Percentiles rank a stretch among this genome's conserved stretches.
Evolutionary conservation across 192 early-diverging fungal species (phyloP).

Genomic region (Linnemannia zychae): DNA sequence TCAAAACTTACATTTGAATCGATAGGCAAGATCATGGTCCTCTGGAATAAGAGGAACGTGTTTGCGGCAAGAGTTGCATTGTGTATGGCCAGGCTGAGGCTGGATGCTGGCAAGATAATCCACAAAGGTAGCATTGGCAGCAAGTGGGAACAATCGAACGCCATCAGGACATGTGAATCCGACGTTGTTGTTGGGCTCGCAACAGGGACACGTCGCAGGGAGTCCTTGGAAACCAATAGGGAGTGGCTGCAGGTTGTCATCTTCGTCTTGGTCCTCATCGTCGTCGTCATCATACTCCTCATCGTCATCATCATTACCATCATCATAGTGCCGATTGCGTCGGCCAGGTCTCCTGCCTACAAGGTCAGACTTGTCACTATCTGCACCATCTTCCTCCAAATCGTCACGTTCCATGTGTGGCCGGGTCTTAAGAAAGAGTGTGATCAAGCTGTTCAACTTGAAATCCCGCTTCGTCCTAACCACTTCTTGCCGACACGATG

Average conservation of each 20-base stretch:
- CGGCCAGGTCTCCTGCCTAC: slow-evolving; percentile 1
- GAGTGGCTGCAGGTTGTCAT: background rate
- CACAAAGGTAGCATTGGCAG: background rate
- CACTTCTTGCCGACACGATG: slow-evolving; percentile 35
- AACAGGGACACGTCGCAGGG: slow-evolving; percentile 39
- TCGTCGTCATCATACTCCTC: slow-evolving; percentile 22
- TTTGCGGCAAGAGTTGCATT: slow-evolving; percentile 17
- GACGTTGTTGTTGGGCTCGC: slow-evolving; percentile 31
- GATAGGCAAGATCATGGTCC: background rate
- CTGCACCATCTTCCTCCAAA: slow-evolving; percentile 20
- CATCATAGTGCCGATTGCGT: background rate
- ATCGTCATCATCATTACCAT: slow-evolving; percentile 29
- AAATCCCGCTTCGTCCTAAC: slow-evolving; percentile 41
- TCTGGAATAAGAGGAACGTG: slow-evolving; percentile 23
- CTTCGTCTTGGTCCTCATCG: background rate
- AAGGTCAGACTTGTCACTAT: slow-evolving; percentile 41
- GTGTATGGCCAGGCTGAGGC: slow-evolving; percentile 38
- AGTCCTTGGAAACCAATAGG: background rate
- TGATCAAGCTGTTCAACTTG: slow-evolving; percentile 43
- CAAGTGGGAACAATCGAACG: slow-evolving; percentile 22
- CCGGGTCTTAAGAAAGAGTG: slow-evolving; percentile 32
- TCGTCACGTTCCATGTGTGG: slow-evolving; percentile 44
- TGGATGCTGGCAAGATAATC: slow-evolving; percentile 9
- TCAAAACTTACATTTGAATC: slow-evolving; percentile 33
- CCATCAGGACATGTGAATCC: slow-evolving; percentile 37